Evolutionary conservation across 2,329 filamentous ascomycete species (phyloP).

Genomic region (Colletotrichum tropicale): DNA sequence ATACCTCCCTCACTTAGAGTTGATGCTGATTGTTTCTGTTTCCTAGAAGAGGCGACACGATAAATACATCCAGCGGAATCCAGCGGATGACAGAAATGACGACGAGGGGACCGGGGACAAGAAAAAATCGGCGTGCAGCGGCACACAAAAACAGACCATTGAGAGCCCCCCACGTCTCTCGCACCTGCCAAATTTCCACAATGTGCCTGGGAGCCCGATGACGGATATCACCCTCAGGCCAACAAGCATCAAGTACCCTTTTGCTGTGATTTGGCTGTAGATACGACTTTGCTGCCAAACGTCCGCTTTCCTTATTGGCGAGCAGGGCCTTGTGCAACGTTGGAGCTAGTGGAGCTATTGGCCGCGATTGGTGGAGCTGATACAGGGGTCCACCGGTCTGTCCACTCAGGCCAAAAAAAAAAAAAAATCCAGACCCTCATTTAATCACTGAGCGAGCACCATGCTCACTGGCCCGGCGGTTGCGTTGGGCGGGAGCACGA

Average conservation of each 20-base stretch:
- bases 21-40: neutral
- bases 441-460: constrained; percentile 21
- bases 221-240: neutral
- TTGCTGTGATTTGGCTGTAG: neutral
- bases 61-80: neutral
- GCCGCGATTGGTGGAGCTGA: neutral
- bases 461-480: neutral
- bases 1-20: neutral
- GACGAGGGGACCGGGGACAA: neutral
- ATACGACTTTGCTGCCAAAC: neutral
- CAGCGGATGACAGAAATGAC: neutral
- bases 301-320: neutral
- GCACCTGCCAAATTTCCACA: neutral
- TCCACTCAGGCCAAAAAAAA: neutral
- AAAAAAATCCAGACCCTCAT: neutral
- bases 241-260: neutral
- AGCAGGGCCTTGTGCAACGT: neutral
- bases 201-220: neutral
- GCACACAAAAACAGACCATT: constrained; percentile 2
- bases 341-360: neutral
- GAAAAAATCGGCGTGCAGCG: neutral
- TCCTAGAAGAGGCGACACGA: neutral
- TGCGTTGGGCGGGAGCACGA: neutral
- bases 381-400: constrained; percentile 2
- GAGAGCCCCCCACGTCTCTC: constrained; percentile 13